These are phyloP conservation scores for Sporothrix luriei DNA, from an alignment of 2,329 filamentous ascomycete genomes.

Conservation along the genomic window DNA sequence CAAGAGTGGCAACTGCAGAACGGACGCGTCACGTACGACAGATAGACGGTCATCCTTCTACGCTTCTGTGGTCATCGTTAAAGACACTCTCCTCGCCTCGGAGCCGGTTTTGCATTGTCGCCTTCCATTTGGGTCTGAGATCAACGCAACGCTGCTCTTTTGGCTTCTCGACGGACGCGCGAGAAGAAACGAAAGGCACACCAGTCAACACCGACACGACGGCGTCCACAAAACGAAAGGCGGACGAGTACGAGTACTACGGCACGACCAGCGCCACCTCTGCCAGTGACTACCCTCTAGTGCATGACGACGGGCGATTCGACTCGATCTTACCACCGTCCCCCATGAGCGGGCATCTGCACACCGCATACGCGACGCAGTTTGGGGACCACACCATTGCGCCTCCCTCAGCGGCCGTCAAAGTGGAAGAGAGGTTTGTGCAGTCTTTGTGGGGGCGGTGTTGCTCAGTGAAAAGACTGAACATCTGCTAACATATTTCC, in stretches of 20 bases:
- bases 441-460: background rate
- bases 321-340: slow-evolving; percentile 26
- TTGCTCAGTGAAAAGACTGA: background rate
- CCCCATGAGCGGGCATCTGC: slow-evolving; percentile 35
- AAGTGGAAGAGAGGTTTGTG: slow-evolving; percentile 32
- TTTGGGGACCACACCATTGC: slow-evolving; percentile 34
- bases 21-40: background rate
- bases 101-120: background rate
- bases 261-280: background rate
- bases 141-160: background rate
- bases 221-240: slow-evolving; percentile 17
- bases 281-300: background rate
- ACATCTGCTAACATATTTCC: background rate
- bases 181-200: background rate
- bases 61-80: too few relatives aligned
- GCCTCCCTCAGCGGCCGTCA: slow-evolving; percentile 27
- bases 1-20: background rate
- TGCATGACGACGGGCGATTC: slow-evolving; percentile 25
- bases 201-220: slow-evolving; percentile 15
- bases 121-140: background rate
- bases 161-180: slow-evolving; percentile 17
- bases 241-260: slow-evolving; percentile 23
- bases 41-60: background rate
- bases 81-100: background rate
- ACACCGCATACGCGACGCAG: slow-evolving; percentile 31